These are phyloP conservation scores for Theobroma cacao DNA, from an alignment of 345 rosid genomes.

Conservation along the genomic window DNA sequence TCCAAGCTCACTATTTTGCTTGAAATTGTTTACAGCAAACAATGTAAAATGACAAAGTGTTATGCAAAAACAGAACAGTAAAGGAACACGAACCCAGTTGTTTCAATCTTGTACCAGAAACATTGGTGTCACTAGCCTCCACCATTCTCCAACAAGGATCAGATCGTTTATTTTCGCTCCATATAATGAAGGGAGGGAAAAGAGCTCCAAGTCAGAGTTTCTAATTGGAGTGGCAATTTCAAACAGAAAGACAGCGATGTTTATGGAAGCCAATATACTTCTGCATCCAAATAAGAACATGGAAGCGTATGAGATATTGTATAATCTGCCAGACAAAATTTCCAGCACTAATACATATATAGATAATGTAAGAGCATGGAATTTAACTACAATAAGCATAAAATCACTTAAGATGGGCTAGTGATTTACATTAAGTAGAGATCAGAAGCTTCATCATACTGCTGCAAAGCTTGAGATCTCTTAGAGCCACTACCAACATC, in stretches of 20 bases:
- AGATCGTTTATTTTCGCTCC: slow-evolving; percentile 90
- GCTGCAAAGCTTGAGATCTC: slow-evolving; percentile 27
- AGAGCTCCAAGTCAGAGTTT: slow-evolving; percentile 57
- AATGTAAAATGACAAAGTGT: background rate
- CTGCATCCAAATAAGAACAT: slow-evolving; percentile 39
- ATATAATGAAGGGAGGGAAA: slow-evolving; percentile 67
- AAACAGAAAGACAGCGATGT: slow-evolving; percentile 76
- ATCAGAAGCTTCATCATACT: slow-evolving; percentile 53
- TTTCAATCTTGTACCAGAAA: slow-evolving; percentile 96
- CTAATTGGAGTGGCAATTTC: slow-evolving; percentile 77
- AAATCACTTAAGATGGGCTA: slow-evolving; percentile 1
- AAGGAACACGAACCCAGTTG: slow-evolving; percentile 76
- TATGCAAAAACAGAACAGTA: slow-evolving; percentile 29
- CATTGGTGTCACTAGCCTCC: slow-evolving; percentile 96
- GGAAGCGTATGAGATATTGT: background rate
- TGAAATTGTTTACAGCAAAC: background rate
- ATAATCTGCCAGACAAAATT: background rate
- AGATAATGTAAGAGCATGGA: background rate
- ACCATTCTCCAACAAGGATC: slow-evolving; percentile 91
- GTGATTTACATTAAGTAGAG: slow-evolving; percentile 58
- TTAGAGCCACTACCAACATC: slow-evolving; percentile 15
- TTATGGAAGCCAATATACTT: slow-evolving; percentile 62
- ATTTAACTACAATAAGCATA: background rate
- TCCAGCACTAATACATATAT: background rate
- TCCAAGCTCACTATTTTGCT: background rate